A percentile compares a stretch with the other conserved stretches of the same genome.
Conservation (phyloP, 2,329 filamentous ascomycete species). For the Penicillium crustosum region DNA sequence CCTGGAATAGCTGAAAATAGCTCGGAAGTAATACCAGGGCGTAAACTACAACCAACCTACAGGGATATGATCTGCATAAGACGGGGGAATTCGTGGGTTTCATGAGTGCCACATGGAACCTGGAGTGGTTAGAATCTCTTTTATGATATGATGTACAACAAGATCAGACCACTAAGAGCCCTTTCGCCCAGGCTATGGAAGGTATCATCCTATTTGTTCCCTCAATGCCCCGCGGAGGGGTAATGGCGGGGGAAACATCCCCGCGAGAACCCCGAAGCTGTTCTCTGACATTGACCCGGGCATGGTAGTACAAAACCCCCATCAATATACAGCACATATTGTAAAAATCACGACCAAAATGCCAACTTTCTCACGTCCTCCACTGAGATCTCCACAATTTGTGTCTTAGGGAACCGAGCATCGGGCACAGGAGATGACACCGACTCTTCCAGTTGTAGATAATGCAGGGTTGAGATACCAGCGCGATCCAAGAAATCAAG, state of each 20-base stretch:
- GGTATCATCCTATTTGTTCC: background rate
- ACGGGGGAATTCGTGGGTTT: background rate
- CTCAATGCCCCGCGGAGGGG: background rate
- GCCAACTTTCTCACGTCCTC: conserved; percentile 37
- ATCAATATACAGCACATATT: background rate
- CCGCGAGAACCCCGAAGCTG: background rate
- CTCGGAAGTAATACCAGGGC: background rate
- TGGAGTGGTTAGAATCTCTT: background rate
- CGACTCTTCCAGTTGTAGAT: conserved; percentile 32
- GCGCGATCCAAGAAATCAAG: conserved; percentile 65
- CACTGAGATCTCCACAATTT: conserved; percentile 31
- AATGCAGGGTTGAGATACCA: conserved; percentile 42
- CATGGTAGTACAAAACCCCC: background rate
- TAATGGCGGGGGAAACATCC: background rate
- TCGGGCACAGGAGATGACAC: conserved; percentile 25
- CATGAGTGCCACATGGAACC: background rate
- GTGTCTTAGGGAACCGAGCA: conserved; percentile 39
- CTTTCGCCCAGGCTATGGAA: background rate
- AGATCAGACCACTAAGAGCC: background rate
- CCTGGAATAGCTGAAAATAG: background rate
- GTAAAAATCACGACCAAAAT: conserved; percentile 30
- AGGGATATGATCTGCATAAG: background rate
- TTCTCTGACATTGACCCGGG: background rate
- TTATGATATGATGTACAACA: background rate
- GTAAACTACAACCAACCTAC: background rate